Base-by-base conservation (phyloP, 176 grass and related monocot species). In the Secale cereale region DNA sequence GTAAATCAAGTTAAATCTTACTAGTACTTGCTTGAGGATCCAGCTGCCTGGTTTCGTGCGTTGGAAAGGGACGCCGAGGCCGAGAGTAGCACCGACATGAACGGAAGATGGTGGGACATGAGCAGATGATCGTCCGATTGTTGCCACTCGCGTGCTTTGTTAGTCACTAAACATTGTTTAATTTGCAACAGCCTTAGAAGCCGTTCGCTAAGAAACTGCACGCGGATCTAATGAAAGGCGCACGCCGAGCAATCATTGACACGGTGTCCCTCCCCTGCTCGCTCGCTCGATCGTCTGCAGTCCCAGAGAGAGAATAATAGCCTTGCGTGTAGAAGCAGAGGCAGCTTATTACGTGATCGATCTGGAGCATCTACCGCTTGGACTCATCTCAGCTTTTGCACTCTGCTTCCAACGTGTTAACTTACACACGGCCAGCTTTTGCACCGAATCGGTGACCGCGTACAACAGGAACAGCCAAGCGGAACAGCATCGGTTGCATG, bases 301-400 rank as follows among this genome's bases (percentile, higher is more conserved):
- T 36, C 65, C 43, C 20, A 36, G 43, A 31, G 31, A 82, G 40
- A 43, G 40, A 43, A 82, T 70, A 54, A 62, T 65, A 11, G 26
- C 46, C 65, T 82, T 82, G 80, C 80, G 80, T 82, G 80, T 20
- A 61, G 10, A 19, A 61, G 52, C 10, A 8, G 11, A 30, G 15
- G 68, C 68, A 60, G 22, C 50, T 14, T 14, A 6, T 14, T 14
- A 6, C 31, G 35, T 37, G 36, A 79, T 79, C 9, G 36, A 79
- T 79, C 9, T 66, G 41, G 12, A 45, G 12, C 12, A 45, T 45
- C 3, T 15, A 68, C 30, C 62, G 6, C 64, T 4, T n/a, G 16
- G 35, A 35, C 22, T n/a, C 23, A 10, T 26, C 31, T 7, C 1
- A 36, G 4, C 17, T n/a, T n/a, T n/a, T n/a, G 35, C 3, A 67